Evolutionary conservation across 106 monocot species (phyloP).

Genomic region (Chionographis japonica): DNA sequence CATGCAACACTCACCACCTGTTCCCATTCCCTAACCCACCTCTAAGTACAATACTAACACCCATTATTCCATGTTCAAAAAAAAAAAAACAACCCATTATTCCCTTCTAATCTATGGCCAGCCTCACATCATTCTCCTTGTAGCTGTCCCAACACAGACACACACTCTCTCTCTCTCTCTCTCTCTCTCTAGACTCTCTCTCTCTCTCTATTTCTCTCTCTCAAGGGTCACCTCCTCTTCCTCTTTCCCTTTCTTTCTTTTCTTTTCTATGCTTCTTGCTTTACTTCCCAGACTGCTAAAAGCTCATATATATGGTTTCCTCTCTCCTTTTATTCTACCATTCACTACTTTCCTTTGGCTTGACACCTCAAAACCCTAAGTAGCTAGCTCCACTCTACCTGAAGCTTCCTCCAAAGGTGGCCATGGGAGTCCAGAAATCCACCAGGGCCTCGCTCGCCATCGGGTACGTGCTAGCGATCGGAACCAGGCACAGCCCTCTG

Average conservation of each 20-base stretch:
- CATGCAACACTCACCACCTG: conserved; percentile 22
- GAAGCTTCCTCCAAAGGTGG: conserved; percentile 52
- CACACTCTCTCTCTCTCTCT: too few species aligned
- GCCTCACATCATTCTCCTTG: conserved; percentile 8
- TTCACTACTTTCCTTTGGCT: not conserved
- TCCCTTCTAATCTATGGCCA: conserved; percentile 1
- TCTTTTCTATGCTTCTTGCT: not conserved
- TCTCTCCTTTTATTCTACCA: not conserved
- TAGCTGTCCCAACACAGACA: conserved; percentile 11
- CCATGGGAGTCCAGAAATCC: conserved; percentile 58
- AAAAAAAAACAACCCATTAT: not conserved
- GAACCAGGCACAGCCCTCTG: conserved; percentile 71
- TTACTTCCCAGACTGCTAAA: not conserved
- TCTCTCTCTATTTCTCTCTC: not conserved
- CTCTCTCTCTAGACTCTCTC: too few species aligned
- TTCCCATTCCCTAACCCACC: conserved; percentile 10
- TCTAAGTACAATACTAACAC: not conserved
- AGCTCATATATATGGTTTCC: too few species aligned
- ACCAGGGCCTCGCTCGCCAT: conserved; percentile 44
- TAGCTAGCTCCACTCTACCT: conserved; percentile 8
- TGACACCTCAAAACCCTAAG: not conserved
- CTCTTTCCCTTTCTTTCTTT: not conserved
- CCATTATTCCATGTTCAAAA: not conserved
- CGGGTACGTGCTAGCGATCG: conserved; percentile 55
- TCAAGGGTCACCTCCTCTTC: conserved; percentile 6